Evolutionary conservation across 257 asterid species (phyloP).

Genomic region (Phtheirospermum japonicum): DNA sequence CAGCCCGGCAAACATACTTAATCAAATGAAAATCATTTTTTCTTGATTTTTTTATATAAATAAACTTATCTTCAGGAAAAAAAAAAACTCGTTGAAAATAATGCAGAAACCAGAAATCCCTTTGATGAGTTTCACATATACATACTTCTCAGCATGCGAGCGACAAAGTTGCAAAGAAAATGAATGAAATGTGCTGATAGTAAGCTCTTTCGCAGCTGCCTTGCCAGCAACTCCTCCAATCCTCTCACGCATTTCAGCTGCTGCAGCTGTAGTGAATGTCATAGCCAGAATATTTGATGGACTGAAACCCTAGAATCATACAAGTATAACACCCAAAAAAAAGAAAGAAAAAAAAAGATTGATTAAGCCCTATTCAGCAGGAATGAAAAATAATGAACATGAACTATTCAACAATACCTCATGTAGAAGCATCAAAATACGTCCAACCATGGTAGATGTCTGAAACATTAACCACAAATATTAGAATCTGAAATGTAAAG

Average conservation of each 20-base stretch:
- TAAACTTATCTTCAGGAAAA: constrained; percentile 5
- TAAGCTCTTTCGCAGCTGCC: constrained; percentile 82
- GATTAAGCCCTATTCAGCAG: constrained; percentile 25
- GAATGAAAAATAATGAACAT: constrained; percentile 18
- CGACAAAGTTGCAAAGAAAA: constrained; percentile 95
- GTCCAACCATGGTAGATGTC: constrained; percentile 99
- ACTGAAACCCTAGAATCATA: constrained; percentile 61
- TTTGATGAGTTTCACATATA: constrained; percentile 26
- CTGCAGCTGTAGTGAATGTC: constrained; percentile 97
- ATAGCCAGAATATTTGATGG: constrained; percentile 88
- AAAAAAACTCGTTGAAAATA: constrained; percentile 1
- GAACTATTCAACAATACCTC: constrained; percentile 44
- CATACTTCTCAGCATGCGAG: constrained; percentile 91
- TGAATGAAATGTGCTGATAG: constrained; percentile 94
- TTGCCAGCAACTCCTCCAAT: constrained; percentile 88
- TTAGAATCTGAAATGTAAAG: constrained; percentile 26
- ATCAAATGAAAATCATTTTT: neutral
- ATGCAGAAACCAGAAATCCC: constrained; percentile 13
- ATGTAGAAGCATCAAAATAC: constrained; percentile 74
- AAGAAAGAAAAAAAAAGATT: constrained; percentile 17
- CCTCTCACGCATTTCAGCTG: constrained; percentile 97
- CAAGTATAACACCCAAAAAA: constrained; percentile 17
- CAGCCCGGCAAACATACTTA: neutral
- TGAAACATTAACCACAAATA: constrained; percentile 41
- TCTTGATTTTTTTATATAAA: neutral